Evolutionary conservation across 495 filamentous ascomycete genomes (phyloP).

Genomic region (Penicillium longicatenatum): DNA sequence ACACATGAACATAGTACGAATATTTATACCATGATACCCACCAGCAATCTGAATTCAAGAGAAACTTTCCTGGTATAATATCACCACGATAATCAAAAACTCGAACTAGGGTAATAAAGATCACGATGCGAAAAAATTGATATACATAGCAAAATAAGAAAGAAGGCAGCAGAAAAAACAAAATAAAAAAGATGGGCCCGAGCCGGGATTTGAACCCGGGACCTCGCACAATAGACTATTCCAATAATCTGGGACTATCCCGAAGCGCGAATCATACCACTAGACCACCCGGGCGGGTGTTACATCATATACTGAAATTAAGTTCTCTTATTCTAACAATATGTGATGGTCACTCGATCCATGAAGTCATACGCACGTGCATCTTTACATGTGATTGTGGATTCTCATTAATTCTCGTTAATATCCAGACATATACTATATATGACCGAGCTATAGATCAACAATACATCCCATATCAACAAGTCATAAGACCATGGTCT

Average conservation of each 20-base stretch:
- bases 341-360: not conserved
- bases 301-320: not conserved
- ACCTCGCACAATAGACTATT: constrained; percentile 2
- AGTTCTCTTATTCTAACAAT: too few species aligned
- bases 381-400: not conserved
- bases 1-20: too few species aligned
- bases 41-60: too few species aligned
- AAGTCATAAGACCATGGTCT: too few species aligned
- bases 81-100: too few species aligned
- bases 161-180: not conserved
- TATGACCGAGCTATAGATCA: not conserved
- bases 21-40: too few species aligned
- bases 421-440: too few species aligned
- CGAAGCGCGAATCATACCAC: constrained; percentile 7
- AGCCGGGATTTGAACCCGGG: constrained; percentile 7
- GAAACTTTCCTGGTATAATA: too few species aligned
- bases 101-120: too few species aligned
- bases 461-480: not conserved
- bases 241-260: not conserved
- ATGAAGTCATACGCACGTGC: not conserved
- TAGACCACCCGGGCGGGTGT: constrained; percentile 1
- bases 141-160: not conserved
- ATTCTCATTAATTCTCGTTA: not conserved
- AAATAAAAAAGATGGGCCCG: not conserved
- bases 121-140: not conserved